Percentiles rank a stretch among this genome's conserved stretches.
These are phyloP conservation scores for Davidsoniella virescens DNA, from an alignment of 2,329 filamentous ascomycete genomes.

Conservation along the genomic window DNA sequence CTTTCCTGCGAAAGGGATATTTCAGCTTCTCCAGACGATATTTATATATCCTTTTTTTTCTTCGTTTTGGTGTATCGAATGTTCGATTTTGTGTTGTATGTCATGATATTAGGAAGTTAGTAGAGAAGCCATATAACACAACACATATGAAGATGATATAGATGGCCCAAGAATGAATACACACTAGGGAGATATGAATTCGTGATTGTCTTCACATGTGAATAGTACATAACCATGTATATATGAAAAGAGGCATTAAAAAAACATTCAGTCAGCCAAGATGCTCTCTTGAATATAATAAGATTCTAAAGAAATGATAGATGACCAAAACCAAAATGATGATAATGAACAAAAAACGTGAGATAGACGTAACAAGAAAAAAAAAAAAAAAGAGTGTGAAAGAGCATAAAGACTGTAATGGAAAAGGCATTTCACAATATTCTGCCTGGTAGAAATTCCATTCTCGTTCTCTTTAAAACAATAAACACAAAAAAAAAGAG, in stretches of 20 bases:
- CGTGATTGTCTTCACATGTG: too few relatives aligned
- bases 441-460: constrained; percentile 28
- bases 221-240: background rate
- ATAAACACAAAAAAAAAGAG: constrained; percentile 10
- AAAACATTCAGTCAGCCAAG: background rate
- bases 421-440: constrained; percentile 44
- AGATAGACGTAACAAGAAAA: background rate
- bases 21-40: background rate
- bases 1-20: background rate
- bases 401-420: background rate
- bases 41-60: background rate
- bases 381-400: background rate
- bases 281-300: too few relatives aligned
- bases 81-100: background rate
- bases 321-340: too few relatives aligned
- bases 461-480: constrained; percentile 16
- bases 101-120: too few relatives aligned
- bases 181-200: too few relatives aligned
- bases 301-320: too few relatives aligned
- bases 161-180: too few relatives aligned
- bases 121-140: too few relatives aligned
- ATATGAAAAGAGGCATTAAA: background rate
- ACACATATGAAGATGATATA: too few relatives aligned
- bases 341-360: too few relatives aligned
- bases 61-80: background rate